These are phyloP conservation scores for Kluyveromyces nonfermentans DNA, from an alignment of 805 yeast species.

Conservation along the genomic window DNA sequence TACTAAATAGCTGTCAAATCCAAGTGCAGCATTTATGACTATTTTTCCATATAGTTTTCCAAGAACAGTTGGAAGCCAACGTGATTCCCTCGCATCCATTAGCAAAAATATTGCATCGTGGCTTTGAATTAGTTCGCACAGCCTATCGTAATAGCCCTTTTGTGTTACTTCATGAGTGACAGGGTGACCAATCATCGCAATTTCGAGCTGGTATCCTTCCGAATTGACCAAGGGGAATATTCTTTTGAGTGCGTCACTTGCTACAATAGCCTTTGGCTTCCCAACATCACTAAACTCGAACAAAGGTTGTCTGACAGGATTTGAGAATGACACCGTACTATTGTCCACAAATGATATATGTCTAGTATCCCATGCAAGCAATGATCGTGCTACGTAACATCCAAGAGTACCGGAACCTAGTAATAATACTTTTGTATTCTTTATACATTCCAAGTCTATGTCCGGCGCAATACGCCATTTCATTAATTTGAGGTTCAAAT, in stretches of 20 bases:
- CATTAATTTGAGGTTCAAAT: constrained; percentile 84
- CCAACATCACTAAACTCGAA: constrained; percentile 83
- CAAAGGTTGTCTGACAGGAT: constrained; percentile 91
- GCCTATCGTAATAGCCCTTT: constrained; percentile 39
- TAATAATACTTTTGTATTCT: constrained; percentile 53
- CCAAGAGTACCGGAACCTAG: constrained; percentile 98
- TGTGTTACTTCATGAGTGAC: constrained; percentile 47
- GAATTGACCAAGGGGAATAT: constrained; percentile 74
- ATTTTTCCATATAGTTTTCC: constrained; percentile 57
- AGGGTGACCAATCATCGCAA: constrained; percentile 97
- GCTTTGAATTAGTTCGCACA: constrained; percentile 43
- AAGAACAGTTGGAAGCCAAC: constrained; percentile 95
- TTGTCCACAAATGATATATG: constrained; percentile 82
- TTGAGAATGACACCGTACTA: constrained; percentile 81
- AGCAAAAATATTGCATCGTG: constrained; percentile 76
- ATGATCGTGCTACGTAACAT: constrained; percentile 74
- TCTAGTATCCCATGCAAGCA: constrained; percentile 92
- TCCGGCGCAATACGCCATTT: constrained; percentile 92
- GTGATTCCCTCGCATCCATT: constrained; percentile 90
- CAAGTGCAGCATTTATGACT: constrained; percentile 88
- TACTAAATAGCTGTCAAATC: constrained; percentile 87
- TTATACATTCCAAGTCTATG: constrained; percentile 57
- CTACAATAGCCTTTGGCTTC: constrained; percentile 62
- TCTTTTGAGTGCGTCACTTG: constrained; percentile 60
- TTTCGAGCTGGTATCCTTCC: constrained; percentile 54